Base-by-base conservation (phyloP, 2,329 filamentous ascomycete species). In the Didymella exigua region DNA sequence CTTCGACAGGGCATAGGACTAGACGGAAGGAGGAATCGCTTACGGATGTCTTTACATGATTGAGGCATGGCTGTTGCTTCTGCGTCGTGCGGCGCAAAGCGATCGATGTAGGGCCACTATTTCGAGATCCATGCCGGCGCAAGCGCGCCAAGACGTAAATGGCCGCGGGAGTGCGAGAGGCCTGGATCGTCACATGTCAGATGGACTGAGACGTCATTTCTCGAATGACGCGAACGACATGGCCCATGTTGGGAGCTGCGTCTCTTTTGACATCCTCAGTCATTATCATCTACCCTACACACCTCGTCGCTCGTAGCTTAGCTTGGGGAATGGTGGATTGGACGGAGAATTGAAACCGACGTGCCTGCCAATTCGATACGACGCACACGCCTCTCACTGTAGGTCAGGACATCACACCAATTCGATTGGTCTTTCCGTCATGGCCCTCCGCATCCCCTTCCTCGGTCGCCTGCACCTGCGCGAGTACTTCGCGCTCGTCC, bases 11-110 rank as follows among this genome's bases (percentile, higher is more conserved):
- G n/a, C n/a, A n/a, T n/a, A n/a, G 9, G 30, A 31, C 4, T 31
- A 11, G 30, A 16, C 5, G 42, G n/a, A 21, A 11, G 5, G 11
- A 21, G 19, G 16, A 23, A 11, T 3, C 3, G 80, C 90, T 66
- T 84, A 98, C 93, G 87, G 74, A 99, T 90, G 77, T 98, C 93
- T 86, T 93, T 91, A 81, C 95, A 99, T 60, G 93, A 97, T 77
- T 90, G 92, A 54, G 93, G 93, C 95, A 98, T 96, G 19, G 24
- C 66, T 59, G 49, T 45, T 38, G 43, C 43, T 18, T 27, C 26
- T 21, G 14, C 40, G 38, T 26, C 26, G 9, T 38, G 51, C 51
- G 51, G 51, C 51, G 51, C 51, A 45, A 27, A 6, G 21, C 29
- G 23, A 29, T 45, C 33, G 49, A 29, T 13, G 33, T 36, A 9